Conservation (phyloP, 1,284 basidiomycete genomes). For the Puccinia hordei region DNA sequence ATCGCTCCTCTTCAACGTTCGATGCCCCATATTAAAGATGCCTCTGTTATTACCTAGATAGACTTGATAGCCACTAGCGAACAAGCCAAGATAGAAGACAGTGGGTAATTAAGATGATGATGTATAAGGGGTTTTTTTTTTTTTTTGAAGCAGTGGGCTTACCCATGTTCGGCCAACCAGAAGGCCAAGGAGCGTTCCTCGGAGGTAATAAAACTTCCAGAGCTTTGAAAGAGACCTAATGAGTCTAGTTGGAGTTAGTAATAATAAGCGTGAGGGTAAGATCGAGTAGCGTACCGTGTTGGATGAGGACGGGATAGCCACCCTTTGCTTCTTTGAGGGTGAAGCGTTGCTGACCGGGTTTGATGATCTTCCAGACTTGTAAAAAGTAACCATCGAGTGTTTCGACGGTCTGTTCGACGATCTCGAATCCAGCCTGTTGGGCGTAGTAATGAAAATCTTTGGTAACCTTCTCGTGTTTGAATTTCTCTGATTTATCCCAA, state of each 20-base stretch:
- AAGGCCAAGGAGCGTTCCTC: slow-evolving; percentile 68
- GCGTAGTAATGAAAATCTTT: slow-evolving; percentile 68
- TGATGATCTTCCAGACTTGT: slow-evolving; percentile 65
- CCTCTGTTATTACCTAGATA: slow-evolving; percentile 68
- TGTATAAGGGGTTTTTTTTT: too few species aligned
- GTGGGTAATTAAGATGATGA: too few species aligned
- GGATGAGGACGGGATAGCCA: slow-evolving; percentile 67
- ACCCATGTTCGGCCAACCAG: slow-evolving; percentile 66
- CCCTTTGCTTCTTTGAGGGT: slow-evolving; percentile 62
- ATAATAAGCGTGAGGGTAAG: neutral
- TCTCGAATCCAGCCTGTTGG: slow-evolving; percentile 65
- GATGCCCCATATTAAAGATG: slow-evolving; percentile 68
- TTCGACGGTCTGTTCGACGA: slow-evolving; percentile 65
- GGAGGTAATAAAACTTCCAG: slow-evolving; percentile 68
- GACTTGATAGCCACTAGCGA: slow-evolving; percentile 65
- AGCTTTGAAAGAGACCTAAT: slow-evolving; percentile 65
- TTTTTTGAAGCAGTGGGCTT: too few species aligned
- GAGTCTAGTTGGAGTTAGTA: neutral
- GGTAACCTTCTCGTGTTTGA: slow-evolving; percentile 63
- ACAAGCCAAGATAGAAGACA: neutral
- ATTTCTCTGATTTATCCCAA: slow-evolving; percentile 65
- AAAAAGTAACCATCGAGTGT: slow-evolving; percentile 67
- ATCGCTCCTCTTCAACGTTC: slow-evolving; percentile 62
- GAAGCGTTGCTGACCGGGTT: slow-evolving; percentile 60
- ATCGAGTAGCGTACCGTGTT: slow-evolving; percentile 62